Evolutionary conservation across 306 rosid genomes (phyloP), one percentile per base, ranked within the genome.

Genomic region (Hippophae tibetana): DNA sequence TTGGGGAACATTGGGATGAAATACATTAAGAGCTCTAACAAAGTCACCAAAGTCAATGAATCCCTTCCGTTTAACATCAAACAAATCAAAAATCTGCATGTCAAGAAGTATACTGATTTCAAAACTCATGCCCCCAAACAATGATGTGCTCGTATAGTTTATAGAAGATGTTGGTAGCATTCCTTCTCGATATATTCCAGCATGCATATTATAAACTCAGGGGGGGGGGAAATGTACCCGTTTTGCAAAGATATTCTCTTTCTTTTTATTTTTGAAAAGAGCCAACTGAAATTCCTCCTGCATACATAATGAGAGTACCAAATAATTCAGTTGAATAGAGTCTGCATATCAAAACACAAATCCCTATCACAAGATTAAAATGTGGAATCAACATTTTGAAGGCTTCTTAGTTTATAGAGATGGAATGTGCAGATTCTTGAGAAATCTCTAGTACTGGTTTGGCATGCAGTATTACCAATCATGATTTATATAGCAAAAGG

Each of bases 201-300:
- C 38, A 31, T 27, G 38, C 38, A 31, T 2, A 31, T 31, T 31
- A 31, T 31, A 31, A 31, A 31, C 38, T 31, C 38, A 0, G 38
- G 38, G 5, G 5, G 4, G 18, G 18, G 23, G 23, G 23, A 59
- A 52, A 47, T 49, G 5, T 88, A 92, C 99, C 82, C 94, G 93
- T 64, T 79, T 86, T 50, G 97, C 82, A 52, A 92, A 92, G 51
- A 92, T 88, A 71, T 86, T 92, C 9, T 88, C 95, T 63, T 55
- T 79, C 73, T 79, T 72, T 61, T 70, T 85, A 40, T 80, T 80
- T 67, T 88, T 72, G 78, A 92, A 82, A 64, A 92, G 85, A 57
- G 99, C 99, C 80, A 92, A 62, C 57, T 78, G 86, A 80, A 92
- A 86, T 68, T 92, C 99, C 71, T 92, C 97, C 99, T 92, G 86